Percentiles rank a stretch among this genome's conserved stretches.
Conservation (phyloP, 257 asterid species). For the Plantago ovata region DNA sequence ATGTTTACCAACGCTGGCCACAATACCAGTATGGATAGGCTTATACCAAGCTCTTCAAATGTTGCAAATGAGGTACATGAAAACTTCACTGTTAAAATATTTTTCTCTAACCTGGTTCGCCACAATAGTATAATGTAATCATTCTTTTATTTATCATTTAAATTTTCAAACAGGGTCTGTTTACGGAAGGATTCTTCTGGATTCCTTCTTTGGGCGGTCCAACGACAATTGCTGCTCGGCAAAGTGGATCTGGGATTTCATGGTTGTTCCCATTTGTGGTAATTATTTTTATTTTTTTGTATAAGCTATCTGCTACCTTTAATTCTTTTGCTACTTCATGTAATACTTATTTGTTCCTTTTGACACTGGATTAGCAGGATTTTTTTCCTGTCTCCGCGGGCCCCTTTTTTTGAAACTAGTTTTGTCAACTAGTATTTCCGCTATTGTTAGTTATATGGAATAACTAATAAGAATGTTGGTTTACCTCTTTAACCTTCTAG, state of each 20-base stretch:
- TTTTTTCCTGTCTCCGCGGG: conserved; percentile 14
- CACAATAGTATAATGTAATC: conserved; percentile 1
- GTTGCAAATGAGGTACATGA: conserved; percentile 93
- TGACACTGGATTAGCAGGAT: background rate
- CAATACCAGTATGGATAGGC: conserved; percentile 98
- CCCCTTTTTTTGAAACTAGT: background rate
- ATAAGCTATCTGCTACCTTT: background rate
- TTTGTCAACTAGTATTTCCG: conserved; percentile 14
- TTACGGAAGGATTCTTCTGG: conserved; percentile 99
- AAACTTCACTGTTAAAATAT: conserved; percentile 16
- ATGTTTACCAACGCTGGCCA: conserved; percentile 97
- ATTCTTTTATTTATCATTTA: background rate
- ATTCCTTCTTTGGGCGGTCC: conserved; percentile 99
- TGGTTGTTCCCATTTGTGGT: conserved; percentile 99
- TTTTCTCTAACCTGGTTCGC: conserved; percentile 10
- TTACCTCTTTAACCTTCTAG: conserved; percentile 37
- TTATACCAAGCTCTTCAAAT: conserved; percentile 98
- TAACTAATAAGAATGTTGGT: conserved; percentile 12
- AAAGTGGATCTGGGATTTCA: conserved; percentile 94
- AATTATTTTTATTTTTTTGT: conserved; percentile 25
- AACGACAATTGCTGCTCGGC: conserved; percentile 96
- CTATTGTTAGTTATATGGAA: conserved; percentile 3
- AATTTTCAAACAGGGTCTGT: conserved; percentile 63
- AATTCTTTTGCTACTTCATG: conserved; percentile 12
- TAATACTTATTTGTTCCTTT: conserved; percentile 4